Evolutionary conservation across 176 grass and related monocot genomes (phyloP).

Genomic region (Rhynchospora pubera): DNA sequence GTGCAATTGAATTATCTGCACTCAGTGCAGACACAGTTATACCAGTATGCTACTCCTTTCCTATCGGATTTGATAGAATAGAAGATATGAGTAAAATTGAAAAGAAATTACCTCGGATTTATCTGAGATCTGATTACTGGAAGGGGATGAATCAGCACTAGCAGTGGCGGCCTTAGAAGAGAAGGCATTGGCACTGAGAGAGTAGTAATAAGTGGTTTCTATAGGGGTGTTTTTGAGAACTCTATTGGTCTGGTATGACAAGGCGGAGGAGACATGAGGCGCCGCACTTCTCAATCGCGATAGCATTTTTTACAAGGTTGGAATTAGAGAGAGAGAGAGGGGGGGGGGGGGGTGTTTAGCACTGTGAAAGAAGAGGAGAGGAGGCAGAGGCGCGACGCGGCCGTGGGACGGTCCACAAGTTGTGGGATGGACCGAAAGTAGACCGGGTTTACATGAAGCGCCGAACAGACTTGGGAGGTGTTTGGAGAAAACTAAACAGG

Average conservation of each 20-base stretch:
- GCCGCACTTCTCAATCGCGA: conserved; percentile 43
- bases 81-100: neutral
- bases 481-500: no score
- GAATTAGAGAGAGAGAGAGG: neutral
- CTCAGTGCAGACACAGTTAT: neutral
- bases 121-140: neutral
- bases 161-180: conserved; percentile 40
- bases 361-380: neutral
- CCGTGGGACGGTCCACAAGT: conserved; percentile 10
- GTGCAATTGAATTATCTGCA: neutral
- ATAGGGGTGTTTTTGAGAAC: conserved; percentile 27
- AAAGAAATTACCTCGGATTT: conserved; percentile 39
- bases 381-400: conserved; percentile 7
- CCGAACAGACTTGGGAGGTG: no score
- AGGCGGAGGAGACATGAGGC: conserved; percentile 26
- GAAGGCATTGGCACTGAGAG: conserved; percentile 19
- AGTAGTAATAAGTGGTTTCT: conserved; percentile 12
- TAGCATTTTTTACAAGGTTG: conserved; percentile 13
- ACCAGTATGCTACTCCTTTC: neutral
- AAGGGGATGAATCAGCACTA: conserved; percentile 13
- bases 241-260: neutral
- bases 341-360: neutral
- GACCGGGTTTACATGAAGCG: neutral
- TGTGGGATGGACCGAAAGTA: neutral
- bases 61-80: neutral